phyloP scores from a whole-genome alignment of 1,284 basidiomycete genomes.

The Ustilago bromivora region DNA sequence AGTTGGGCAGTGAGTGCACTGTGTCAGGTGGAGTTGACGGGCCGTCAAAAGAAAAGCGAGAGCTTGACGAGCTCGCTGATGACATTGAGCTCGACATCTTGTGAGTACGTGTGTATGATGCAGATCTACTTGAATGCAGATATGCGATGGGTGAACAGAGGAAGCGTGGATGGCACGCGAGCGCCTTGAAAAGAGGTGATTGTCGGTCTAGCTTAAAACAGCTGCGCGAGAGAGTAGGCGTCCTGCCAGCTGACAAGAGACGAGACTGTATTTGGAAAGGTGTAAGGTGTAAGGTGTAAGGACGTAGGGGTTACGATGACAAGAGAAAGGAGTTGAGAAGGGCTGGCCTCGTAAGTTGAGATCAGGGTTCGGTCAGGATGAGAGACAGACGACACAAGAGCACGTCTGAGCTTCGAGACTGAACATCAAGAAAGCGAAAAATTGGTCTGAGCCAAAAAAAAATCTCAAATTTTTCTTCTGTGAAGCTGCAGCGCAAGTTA shows the following conservation, averaged over 20 bases:
- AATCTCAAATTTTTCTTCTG: slow-evolving; percentile 46
- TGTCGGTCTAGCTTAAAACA: not conserved
- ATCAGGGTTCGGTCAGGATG: slow-evolving; percentile 3
- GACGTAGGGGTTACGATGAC: not conserved
- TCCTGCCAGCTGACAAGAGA: not conserved
- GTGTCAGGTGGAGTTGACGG: slow-evolving; percentile 49
- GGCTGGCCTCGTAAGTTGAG: not conserved
- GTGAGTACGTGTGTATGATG: not conserved
- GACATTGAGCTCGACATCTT: slow-evolving; percentile 48
- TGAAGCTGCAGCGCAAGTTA: not conserved
- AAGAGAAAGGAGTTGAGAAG: not conserved
- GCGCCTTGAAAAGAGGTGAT: not conserved
- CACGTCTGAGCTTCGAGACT: not conserved
- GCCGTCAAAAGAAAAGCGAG: slow-evolving; percentile 46
- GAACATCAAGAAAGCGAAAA: slow-evolving; percentile 1
- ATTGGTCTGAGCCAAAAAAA: slow-evolving; percentile 24
- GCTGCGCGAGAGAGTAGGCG: not conserved
- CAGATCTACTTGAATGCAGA: not conserved
- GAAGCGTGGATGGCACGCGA: not conserved
- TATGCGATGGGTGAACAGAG: not conserved
- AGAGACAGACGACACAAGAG: slow-evolving; percentile 5
- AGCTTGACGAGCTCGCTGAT: slow-evolving; percentile 50
- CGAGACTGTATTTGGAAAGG: not conserved
- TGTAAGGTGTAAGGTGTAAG: not conserved
- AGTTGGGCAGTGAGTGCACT: slow-evolving; percentile 35